Evolutionary conservation across 148 eudicot species (phyloP), one percentile per base, ranked within the genome.

Genomic region (Fallopia convolvulus): DNA sequence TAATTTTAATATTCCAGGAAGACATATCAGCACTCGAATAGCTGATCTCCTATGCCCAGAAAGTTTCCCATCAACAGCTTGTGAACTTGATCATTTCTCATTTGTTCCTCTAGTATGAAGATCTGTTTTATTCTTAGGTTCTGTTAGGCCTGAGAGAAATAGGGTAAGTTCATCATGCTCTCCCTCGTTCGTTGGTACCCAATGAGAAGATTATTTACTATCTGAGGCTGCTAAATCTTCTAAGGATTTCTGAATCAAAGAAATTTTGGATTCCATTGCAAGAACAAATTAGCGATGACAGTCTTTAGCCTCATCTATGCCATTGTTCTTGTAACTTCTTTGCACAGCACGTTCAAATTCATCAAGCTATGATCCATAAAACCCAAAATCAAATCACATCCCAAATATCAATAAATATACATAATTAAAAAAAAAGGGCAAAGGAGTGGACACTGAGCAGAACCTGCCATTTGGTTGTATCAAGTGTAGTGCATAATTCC

Each of bases 381-480:
- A 23, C 44, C 9, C 66, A 40, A 46, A 18, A 71, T 70, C 15
- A 71, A 53, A 58, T 44, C 76, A 80, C 13, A 70, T 39, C 36
- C 36, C 0, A 39, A 61, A 23, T 36, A 11, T 61, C 36, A 61
- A 61, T 26, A 18, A n/a, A 55, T 55, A 55, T 2, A 18, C 26
- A n/a, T n/a, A 4, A n/a, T 7, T 18, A 17, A 13, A 26, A 61
- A 61, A 26, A 14, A 66, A 32, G 44, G 72, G 72, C 46, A 65
- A 6, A 10, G 13, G 74, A 46, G 14, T 2, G 75, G 39, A 8
- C 10, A 44, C 47, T 44, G 47, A 76, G n/a, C 73, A 79, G 68
- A 61, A 92, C 97, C 97, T 92, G 94, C 97, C 97, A 92, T 85
- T 87, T 92, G 78, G 97, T 79, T 33, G 97, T 92, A 61, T 91